These are phyloP conservation scores for Paecilomyces niveus DNA, from an alignment of 2,329 filamentous ascomycete species.

Conservation along the genomic window DNA sequence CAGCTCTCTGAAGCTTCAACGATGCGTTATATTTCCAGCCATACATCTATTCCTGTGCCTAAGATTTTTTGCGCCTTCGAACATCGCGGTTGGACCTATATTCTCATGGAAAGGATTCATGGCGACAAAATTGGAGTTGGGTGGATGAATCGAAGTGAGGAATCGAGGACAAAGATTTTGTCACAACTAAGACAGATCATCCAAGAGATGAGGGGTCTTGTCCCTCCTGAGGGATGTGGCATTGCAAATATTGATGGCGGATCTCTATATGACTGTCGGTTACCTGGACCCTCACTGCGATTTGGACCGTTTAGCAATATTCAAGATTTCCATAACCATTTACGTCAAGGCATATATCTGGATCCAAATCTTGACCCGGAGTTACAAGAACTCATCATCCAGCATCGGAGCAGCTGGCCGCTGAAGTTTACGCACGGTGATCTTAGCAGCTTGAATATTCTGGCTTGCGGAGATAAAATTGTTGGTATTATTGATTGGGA, in stretches of 20 bases:
- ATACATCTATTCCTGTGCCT: constrained; percentile 34
- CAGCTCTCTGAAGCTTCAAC: constrained; percentile 26
- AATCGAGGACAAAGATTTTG: constrained; percentile 30
- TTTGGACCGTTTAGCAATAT: constrained; percentile 25
- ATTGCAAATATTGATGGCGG: constrained; percentile 26
- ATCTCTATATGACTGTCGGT: constrained; percentile 24
- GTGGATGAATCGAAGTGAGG: constrained; percentile 23
- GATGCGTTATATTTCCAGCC: constrained; percentile 27
- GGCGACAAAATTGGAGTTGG: constrained; percentile 25
- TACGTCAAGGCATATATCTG: constrained; percentile 23
- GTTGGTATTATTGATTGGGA: constrained; percentile 31
- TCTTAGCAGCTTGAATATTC: constrained; percentile 34
- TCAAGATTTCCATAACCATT: constrained; percentile 31
- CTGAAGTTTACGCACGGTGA: constrained; percentile 47
- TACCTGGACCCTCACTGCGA: constrained; percentile 17
- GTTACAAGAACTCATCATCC: constrained; percentile 26
- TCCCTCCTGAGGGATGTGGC: constrained; percentile 15
- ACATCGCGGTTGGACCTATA: constrained; percentile 23
- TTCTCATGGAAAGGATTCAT: constrained; percentile 34
- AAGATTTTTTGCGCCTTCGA: constrained; percentile 31
- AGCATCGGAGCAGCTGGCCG: constrained; percentile 22
- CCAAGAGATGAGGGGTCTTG: constrained; percentile 22
- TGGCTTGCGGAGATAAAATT: constrained; percentile 31
- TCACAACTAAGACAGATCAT: constrained; percentile 22
- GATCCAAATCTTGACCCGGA: constrained; percentile 16